A percentile compares a stretch with the other conserved stretches of the same genome.
Evolutionary conservation across 306 rosid genomes (phyloP).

Genomic region (Cyclanthera cordifolia): DNA sequence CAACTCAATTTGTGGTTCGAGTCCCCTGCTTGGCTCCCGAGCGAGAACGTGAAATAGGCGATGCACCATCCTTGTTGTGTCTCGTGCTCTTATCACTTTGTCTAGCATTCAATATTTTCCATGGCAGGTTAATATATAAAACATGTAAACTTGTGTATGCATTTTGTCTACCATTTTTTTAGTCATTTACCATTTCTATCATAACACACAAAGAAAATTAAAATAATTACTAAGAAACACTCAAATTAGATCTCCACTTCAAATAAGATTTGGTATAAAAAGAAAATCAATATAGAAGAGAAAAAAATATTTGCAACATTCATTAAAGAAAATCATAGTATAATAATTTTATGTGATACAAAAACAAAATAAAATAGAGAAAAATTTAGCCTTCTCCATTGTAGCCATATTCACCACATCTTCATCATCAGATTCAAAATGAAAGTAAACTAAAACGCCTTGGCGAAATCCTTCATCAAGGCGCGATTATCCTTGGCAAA

Average conservation of each 20-base stretch:
- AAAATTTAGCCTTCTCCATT: background rate
- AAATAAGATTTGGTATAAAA: no score
- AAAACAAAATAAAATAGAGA: background rate
- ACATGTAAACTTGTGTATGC: no score
- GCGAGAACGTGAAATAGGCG: background rate
- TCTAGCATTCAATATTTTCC: no score
- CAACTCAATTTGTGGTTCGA: no score
- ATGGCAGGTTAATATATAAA: no score
- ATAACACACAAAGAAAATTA: no score
- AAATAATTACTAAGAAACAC: background rate
- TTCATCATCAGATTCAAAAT: background rate
- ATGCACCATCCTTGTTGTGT: background rate
- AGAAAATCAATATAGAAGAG: background rate
- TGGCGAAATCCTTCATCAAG: slow-evolving; percentile 55
- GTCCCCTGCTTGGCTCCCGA: background rate
- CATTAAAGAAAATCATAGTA: background rate
- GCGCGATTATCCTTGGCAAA: slow-evolving; percentile 56
- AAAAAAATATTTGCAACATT: background rate
- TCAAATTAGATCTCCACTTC: background rate
- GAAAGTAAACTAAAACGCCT: slow-evolving; percentile 29
- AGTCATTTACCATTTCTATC: no score
- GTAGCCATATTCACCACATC: background rate
- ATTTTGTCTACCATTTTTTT: no score
- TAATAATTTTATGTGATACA: background rate
- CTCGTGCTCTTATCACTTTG: no score